These are phyloP conservation scores for Puccinia hordei DNA, from an alignment of 1,284 basidiomycete genomes.

Conservation along the genomic window DNA sequence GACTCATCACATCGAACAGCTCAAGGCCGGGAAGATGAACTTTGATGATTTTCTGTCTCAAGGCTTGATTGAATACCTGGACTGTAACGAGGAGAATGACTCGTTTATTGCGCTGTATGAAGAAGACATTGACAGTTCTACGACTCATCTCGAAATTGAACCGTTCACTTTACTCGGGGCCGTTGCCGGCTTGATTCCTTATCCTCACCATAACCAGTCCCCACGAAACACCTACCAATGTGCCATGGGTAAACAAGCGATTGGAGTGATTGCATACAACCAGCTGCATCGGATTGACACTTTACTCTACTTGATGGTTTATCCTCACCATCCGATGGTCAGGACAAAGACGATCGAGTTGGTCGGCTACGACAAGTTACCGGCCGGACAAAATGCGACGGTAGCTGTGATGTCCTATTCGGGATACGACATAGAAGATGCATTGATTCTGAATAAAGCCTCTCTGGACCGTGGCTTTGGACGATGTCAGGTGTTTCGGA, in stretches of 20 bases:
- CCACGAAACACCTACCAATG: constrained; percentile 99
- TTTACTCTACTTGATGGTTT: constrained; percentile 96
- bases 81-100: constrained; percentile 99
- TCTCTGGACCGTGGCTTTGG: constrained; percentile 96
- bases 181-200: constrained; percentile 96
- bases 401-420: constrained; percentile 99
- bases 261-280: constrained; percentile 98
- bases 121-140: constrained; percentile 74
- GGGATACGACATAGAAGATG: constrained; percentile 99
- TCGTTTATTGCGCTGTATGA: constrained; percentile 96
- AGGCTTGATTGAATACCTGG: constrained; percentile 98
- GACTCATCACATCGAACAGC: constrained; percentile 76
- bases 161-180: constrained; percentile 97
- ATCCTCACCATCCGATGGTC: constrained; percentile 99
- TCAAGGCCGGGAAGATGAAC: constrained; percentile 75
- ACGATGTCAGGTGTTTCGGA: constrained; percentile 93
- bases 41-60: constrained; percentile 94
- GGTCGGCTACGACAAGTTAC: constrained; percentile 92
- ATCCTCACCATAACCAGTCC: constrained; percentile 99
- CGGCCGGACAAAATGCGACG: constrained; percentile 96
- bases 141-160: constrained; percentile 97
- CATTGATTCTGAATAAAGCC: constrained; percentile 93
- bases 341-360: constrained; percentile 98
- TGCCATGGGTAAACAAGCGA: constrained; percentile 99
- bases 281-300: constrained; percentile 98